Base-by-base conservation (phyloP, 2,329 filamentous ascomycete genomes). In the Xylariaceae sp. region DNA sequence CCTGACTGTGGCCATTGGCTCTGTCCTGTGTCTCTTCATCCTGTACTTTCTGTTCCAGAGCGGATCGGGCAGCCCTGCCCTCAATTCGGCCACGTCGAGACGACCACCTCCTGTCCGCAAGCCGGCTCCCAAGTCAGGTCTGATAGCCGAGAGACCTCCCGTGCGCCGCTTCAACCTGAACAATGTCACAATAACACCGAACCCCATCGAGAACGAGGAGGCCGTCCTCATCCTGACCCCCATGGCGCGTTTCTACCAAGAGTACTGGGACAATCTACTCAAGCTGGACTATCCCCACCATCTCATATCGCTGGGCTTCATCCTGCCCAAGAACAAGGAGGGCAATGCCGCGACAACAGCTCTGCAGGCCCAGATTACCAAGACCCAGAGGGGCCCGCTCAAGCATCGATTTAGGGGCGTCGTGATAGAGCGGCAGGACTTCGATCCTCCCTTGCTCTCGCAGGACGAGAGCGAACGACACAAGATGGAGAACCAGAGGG, bases 101-200 rank as follows among this genome's bases (percentile, higher is more conserved):
- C 36, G 42, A 36, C n/a, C n/a, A n/a, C 31, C 83, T 37, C 79
- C 82, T 21, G 86, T 85, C 61, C 70, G 75, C 52, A 89, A 87
- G 47, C 53, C 59, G 5, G 44, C 52, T 55, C 65, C 73, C 16
- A 74, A 77, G 46, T 63, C 61, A 37, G 73, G 68, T 56, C 70
- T 75, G 31, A 69, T 62, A 46, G 55, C 61, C 35, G 67, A 70
- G 27, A 82, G 88, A 31, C 88, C 90, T 34, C 89, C 90, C 7
- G 89, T 98, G 29, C 77, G 85, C 23, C 88, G 86, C 58, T 96
- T 95, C 68, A 79, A 93, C 58, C 81, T 98, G 63, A 96, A 96
- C 70, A 89, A 90, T 62, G 76, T 96, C 48, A 95, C 89, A 27
- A 85, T 85, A 37, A 83, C 89, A 14, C 58, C 71, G 32, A 73